Evolutionary conservation across 2,329 filamentous ascomycete species (phyloP), one percentile per base, ranked within the genome.

Genomic region (Aureobasidium namibiae): DNA sequence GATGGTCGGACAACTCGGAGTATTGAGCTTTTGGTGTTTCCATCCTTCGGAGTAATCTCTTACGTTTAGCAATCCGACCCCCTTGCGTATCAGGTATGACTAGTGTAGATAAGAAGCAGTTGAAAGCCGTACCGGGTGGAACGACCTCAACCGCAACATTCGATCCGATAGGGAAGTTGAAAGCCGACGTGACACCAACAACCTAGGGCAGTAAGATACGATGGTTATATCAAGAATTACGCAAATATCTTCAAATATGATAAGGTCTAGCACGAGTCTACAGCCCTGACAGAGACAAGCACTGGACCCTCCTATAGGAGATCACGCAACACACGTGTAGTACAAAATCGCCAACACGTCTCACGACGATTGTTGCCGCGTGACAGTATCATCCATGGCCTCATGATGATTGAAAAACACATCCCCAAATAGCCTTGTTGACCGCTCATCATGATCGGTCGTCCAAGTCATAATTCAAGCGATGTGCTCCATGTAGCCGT

Each of bases 11-110:
- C 36, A 54, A 24, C 31, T 54, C 50, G 50, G 50, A 41, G 50
- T 54, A 16, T 42, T 10, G 16, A 23, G 14, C 16, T 31, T 41
- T 21, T 31, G 23, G 23, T 53, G 49, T 23, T 53, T 41, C 42
- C 31, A n/a, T 34, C 50, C 38, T 54, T 54, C 50, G 50, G 50
- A 54, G 50, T 42, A 54, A 42, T 21, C 34, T 38, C 24, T 52
- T 23, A 36, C 46, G 46, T 49, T 33, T 36, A 49, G 18, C 34
- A 16, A 18, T 45, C n/a, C 6, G 2, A 16, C 6, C 23, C 21
- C 34, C 33, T 52, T 52, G 48, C 33, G 16, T 52, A n/a, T 26
- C 18, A 38, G 2, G 14, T 14, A 6, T 26, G 24, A 6, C 26
- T 10, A 45, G 41, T 16, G 41, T 8, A 38, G 36, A 54, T 36